Base-by-base conservation (phyloP, 2,329 filamentous ascomycete genomes). In the Ceratocystis smalleyi region DNA sequence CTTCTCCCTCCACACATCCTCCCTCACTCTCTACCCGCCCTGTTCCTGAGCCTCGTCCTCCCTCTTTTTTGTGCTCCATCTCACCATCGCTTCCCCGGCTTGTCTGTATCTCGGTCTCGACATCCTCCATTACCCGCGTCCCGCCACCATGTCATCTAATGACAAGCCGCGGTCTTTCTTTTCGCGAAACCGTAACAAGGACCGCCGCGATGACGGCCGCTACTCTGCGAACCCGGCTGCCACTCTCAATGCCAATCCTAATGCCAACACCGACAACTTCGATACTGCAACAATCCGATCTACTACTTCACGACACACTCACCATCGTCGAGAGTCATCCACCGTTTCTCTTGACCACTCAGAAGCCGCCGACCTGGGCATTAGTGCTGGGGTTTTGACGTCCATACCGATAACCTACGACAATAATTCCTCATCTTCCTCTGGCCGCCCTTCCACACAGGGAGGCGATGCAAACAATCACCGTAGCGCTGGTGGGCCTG, bases 321-420 rank as follows among this genome's bases (percentile, higher is more conserved):
- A 88, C 72, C 86, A 94, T 75, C 84, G 85, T 70, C 82, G 87
- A 73, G 86, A 83, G 67, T 86, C 87, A 5, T 91, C 87, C 45
- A 76, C 83, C 69, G 79, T 86, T 69, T 92, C 88, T 15, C 75
- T 89, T 70, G 89, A 92, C 70, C 78, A 83, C 67, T 82, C 84
- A 60, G 76, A 79, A 68, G 83, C 84, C 59, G 79, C 84, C 70
- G 86, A 86, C 60, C 76, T 80, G 67, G 85, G 83, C 66, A 76
- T 91, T 67, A 87, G 87, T 71, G 86, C 90, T 43, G 91, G 90
- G 66, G 83, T 92, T 66, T 89, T 96, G 71, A 90, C 90, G 43
- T 87, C 89, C 32, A 91, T 96, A 68, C 89, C 91, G 40, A 62
- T 66, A n/a, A 43, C 22, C 40, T 95, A 95, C 77, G 89, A 95